These are phyloP conservation scores for Chalciporus piperatus DNA, from an alignment of 768 basidiomycete species.

Conservation along the genomic window DNA sequence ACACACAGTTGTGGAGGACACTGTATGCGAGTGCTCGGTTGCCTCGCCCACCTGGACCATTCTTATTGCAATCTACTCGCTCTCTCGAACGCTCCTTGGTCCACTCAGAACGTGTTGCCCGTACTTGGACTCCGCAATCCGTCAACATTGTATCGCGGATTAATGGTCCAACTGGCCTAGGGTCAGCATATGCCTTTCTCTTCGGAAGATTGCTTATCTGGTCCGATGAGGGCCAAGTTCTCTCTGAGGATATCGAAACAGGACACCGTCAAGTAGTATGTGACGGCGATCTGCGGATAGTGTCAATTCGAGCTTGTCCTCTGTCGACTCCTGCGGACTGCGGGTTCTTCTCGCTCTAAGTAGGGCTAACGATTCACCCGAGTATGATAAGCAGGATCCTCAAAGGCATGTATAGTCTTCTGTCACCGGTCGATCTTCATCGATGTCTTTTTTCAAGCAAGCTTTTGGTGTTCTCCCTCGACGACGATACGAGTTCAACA, in stretches of 20 bases:
- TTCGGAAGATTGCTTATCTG: conserved; percentile 24
- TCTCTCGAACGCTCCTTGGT: background rate
- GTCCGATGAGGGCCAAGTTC: conserved; percentile 18
- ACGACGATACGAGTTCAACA: background rate
- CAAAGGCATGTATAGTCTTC: no score
- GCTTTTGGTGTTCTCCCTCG: background rate
- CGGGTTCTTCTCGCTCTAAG: no score
- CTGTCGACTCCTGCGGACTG: no score
- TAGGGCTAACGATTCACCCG: no score
- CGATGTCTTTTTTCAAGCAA: background rate
- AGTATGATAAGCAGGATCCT: no score
- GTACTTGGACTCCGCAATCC: conserved; percentile 19
- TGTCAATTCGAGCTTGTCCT: no score
- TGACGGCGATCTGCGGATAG: background rate
- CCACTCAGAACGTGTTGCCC: conserved; percentile 17
- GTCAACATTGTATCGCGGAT: conserved; percentile 7
- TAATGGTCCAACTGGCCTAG: conserved; percentile 14
- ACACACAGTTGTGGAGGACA: no score
- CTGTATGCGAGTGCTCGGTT: no score
- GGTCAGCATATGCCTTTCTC: conserved; percentile 22
- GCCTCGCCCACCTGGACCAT: no score
- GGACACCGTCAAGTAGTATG: conserved; percentile 20
- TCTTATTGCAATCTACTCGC: no score
- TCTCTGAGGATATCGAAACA: conserved; percentile 21
- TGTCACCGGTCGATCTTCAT: no score